Percentiles rank a stretch among this genome's conserved stretches.
These are phyloP conservation scores for Alternaria longipes DNA, from an alignment of 2,329 filamentous ascomycete genomes.

Conservation along the genomic window DNA sequence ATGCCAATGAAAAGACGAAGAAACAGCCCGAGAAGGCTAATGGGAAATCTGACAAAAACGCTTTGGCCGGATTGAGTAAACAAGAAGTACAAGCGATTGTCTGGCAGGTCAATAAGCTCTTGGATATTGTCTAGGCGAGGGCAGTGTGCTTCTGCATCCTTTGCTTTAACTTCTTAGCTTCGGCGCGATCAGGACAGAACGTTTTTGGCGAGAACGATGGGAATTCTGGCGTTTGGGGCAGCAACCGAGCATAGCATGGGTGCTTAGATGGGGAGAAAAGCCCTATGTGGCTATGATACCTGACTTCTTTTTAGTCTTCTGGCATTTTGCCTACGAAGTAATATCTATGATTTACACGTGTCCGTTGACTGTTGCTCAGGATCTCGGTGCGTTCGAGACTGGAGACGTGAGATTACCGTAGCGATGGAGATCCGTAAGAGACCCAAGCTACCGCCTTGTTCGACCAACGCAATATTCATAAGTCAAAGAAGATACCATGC, in stretches of 20 bases:
- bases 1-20: neutral
- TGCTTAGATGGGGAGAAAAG: constrained; percentile 1
- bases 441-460: neutral
- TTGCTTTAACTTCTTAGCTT: neutral
- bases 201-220: neutral
- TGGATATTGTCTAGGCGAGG: neutral
- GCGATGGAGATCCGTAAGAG: neutral
- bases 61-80: neutral
- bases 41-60: neutral
- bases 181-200: constrained; percentile 1
- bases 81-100: neutral
- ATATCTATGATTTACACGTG: neutral
- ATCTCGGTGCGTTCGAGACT: neutral
- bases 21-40: neutral
- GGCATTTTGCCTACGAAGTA: neutral
- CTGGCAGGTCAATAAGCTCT: neutral
- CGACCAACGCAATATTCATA: neutral
- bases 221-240: constrained; percentile 13
- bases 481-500: neutral
- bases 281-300: constrained; percentile 12
- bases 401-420: too few relatives aligned
- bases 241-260: neutral
- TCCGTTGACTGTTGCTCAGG: neutral
- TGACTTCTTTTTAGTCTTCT: neutral
- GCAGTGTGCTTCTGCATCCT: neutral